Conservation (phyloP, 495 filamentous ascomycete genomes). For the Annulohypoxylon nitens region DNA sequence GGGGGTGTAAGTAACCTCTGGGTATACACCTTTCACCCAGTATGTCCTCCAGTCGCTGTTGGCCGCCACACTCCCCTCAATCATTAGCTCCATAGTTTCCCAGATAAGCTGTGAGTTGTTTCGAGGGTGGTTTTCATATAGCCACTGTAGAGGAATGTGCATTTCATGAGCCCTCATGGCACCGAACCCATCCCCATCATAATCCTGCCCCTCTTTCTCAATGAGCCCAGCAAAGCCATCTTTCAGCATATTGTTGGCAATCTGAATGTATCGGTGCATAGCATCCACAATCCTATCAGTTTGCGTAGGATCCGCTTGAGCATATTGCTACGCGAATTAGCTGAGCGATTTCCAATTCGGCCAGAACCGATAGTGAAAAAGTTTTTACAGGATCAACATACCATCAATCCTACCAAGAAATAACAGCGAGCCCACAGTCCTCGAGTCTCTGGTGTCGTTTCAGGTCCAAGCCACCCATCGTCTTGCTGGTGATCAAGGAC, state of each 20-base stretch:
- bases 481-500: conserved; percentile 65
- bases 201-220: conserved; percentile 55
- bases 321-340: conserved; percentile 63
- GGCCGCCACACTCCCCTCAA: conserved; percentile 45
- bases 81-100: conserved; percentile 55
- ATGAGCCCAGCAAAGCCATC: conserved; percentile 65
- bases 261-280: conserved; percentile 54
- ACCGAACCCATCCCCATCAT: conserved; percentile 60
- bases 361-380: not conserved
- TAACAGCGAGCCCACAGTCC: conserved; percentile 69
- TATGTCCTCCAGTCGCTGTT: conserved; percentile 57
- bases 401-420: conserved; percentile 66
- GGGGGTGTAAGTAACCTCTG: conserved; percentile 50
- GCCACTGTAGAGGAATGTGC: conserved; percentile 66
- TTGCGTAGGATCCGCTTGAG: conserved; percentile 60
- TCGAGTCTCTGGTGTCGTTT: conserved; percentile 59
- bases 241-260: conserved; percentile 67
- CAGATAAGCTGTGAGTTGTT: conserved; percentile 51
- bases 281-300: conserved; percentile 55
- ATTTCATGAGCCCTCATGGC: conserved; percentile 65
- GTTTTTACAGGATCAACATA: conserved; percentile 19
- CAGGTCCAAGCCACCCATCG: conserved; percentile 75
- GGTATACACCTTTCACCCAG: conserved; percentile 50
- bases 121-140: conserved; percentile 61
- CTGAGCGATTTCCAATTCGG: conserved; percentile 31